Evolutionary conservation across 2,329 filamentous ascomycete genomes (phyloP).

Genomic region (Parasarocladium wereldwijsianum): DNA sequence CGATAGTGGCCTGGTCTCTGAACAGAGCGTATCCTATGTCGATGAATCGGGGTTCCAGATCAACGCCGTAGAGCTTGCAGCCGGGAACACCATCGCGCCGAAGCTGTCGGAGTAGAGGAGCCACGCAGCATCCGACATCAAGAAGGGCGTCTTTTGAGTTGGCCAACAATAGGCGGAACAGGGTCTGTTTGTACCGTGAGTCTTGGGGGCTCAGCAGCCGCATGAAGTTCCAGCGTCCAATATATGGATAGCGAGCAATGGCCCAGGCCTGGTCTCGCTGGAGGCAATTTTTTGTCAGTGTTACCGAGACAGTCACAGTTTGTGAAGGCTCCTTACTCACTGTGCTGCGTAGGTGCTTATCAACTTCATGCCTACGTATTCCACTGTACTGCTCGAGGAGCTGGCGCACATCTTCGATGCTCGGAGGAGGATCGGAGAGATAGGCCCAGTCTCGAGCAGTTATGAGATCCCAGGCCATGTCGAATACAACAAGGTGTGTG

Average conservation of each 20-base stretch:
- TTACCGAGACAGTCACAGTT: too few species aligned
- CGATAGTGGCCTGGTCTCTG: constrained; percentile 34
- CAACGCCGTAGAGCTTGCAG: constrained; percentile 32
- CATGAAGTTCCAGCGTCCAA: constrained; percentile 36
- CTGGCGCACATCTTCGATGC: constrained; percentile 19
- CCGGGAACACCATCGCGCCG: constrained; percentile 32
- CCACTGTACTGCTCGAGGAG: constrained; percentile 24
- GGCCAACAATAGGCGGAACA: constrained; percentile 24
- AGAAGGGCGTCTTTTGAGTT: constrained; percentile 25
- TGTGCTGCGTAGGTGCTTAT: constrained; percentile 20
- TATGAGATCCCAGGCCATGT: constrained; percentile 23
- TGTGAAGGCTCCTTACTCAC: constrained; percentile 17
- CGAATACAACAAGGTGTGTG: too few species aligned
- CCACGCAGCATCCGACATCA: constrained; percentile 36
- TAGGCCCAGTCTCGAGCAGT: constrained; percentile 21
- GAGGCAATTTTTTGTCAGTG: too few species aligned
- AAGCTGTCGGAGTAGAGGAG: constrained; percentile 34
- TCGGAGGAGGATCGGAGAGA: constrained; percentile 19
- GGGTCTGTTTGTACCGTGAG: constrained; percentile 25
- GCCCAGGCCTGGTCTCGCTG: constrained; percentile 32
- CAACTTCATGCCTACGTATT: constrained; percentile 19
- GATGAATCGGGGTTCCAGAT: constrained; percentile 34
- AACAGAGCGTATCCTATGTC: constrained; percentile 51
- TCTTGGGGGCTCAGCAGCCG: constrained; percentile 25
- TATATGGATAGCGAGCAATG: constrained; percentile 26